Evolutionary conservation across 176 grass and related monocot species (phyloP), one percentile per base, ranked within the genome.

Genomic region (Avena insularis): DNA sequence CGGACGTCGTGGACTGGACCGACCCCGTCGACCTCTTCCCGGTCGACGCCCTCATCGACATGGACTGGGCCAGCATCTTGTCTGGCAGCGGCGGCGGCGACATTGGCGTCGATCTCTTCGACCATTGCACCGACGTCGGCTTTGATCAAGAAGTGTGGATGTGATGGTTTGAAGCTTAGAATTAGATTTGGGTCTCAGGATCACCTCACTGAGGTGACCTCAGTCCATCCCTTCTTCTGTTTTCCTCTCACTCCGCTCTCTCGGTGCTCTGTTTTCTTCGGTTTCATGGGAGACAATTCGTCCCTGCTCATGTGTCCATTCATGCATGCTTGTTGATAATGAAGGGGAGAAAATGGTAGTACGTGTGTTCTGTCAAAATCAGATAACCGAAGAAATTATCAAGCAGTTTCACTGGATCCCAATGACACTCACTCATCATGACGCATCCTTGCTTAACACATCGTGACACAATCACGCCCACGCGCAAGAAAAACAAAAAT

Each of bases 31-130:
- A 91, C 71, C 83, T 94, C 49, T 71, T 93, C 79, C 86, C 89
- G 13, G 64, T 94, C 56, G 92, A 98, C 63, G 90, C 73, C 56
- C 71, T 94, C 79, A 86, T 89, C 69, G 90, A 86, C 90, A 82
- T 91, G 60, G 86, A 88, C 79, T 91, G 90, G 90, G 90, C 77
- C 8, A 73, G 78, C 54, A 64, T 88, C 72, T 23, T 91, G 53
- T 91, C 90, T 17, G 71, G 85, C 6, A 77, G 86, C 61, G 86
- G 90, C 70, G 40, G 38, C 5, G 38, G 40, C 16, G 77, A 12
- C 76, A 51, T 86, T 19, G 21, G 62, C 36, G 12, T 84, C 80
- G 89, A 89, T 29, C 75, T 88, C 51, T 89, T 91, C 66, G 86
- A 86, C 68, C 79, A 89, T 31, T 89, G 83, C 79, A 19, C 86